Evolutionary conservation across 2,329 filamentous ascomycete species (phyloP), one percentile per base, ranked within the genome.

Genomic region (Whalleya microplaca): DNA sequence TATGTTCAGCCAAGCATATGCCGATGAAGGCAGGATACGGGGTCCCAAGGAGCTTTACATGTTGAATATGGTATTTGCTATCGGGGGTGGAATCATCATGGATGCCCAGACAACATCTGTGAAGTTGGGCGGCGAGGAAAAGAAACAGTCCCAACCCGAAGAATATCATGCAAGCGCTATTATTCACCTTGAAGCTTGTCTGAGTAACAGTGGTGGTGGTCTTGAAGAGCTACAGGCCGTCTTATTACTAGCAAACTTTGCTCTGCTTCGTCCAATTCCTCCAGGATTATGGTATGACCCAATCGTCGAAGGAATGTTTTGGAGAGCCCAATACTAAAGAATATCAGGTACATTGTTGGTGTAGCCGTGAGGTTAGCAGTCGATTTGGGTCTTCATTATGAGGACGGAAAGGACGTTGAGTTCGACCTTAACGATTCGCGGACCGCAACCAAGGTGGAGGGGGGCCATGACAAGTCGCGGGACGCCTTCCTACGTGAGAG

Each of bases 111-210:
- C 83, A 7, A 75, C 78, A 45, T 72, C 76, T 43, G 67, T 72
- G 23, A 72, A 71, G 2, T 69, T 61, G 47, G 67, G 63, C 56
- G 67, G 66, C 10, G 66, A 69, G 27, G 69, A 70, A 32, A 72
- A 71, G 29, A 76, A 77, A 62, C 80, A 85, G 78, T 76, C 86
- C 62, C 92, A 96, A 71, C 93, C 94, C 0, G 95, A 98, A 71
- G 92, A 96, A 72, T 98, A 98, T 71, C 94, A 98, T 73, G 93
- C 95, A 1, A 95, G 92, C 52, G 94, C 94, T 16, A 96, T 97
- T 64, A 85, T 96, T 18, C 92, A 98, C 70, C 80, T 98, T 6
- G 94, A 97, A 71, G 86, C 89, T 7, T 96, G 95, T 68, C 79
- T 97, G 16, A 89, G 89, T 51, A 88, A 88, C 23, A 92, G 91